Conservation (phyloP, 2,329 filamentous ascomycete species). For the Blastomyces gilchristii region DNA sequence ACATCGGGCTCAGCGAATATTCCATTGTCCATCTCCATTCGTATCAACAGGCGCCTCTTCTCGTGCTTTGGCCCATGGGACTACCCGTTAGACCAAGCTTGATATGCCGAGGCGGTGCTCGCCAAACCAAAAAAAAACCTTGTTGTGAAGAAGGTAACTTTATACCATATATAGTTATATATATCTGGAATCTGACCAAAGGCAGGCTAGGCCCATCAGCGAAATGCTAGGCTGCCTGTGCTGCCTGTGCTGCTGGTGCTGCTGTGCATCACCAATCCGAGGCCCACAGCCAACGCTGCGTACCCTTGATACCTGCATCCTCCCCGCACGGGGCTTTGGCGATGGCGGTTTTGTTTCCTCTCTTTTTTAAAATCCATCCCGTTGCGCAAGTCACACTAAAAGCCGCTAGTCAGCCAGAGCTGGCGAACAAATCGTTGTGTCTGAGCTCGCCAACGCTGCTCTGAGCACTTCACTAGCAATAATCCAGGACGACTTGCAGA, state of each 20-base stretch:
- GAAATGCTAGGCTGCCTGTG: not conserved
- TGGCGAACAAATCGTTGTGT: not conserved
- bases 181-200: not conserved
- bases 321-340: constrained; percentile 2
- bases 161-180: too few species aligned
- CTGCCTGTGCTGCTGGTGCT: too few species aligned
- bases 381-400: not conserved
- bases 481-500: not conserved
- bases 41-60: not conserved
- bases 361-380: not conserved
- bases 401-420: not conserved
- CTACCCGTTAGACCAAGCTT: not conserved
- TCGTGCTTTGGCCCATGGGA: not conserved
- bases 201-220: not conserved
- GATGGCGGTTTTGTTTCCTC: not conserved
- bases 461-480: too few species aligned
- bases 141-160: not conserved
- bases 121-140: not conserved
- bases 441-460: not conserved
- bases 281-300: not conserved
- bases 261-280: not conserved
- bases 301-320: not conserved
- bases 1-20: not conserved
- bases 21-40: not conserved
- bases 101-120: not conserved